Evolutionary conservation across 164 flowering plant species (phyloP), one percentile per base, ranked within the genome.

Genomic region (Vitis rupestris): DNA sequence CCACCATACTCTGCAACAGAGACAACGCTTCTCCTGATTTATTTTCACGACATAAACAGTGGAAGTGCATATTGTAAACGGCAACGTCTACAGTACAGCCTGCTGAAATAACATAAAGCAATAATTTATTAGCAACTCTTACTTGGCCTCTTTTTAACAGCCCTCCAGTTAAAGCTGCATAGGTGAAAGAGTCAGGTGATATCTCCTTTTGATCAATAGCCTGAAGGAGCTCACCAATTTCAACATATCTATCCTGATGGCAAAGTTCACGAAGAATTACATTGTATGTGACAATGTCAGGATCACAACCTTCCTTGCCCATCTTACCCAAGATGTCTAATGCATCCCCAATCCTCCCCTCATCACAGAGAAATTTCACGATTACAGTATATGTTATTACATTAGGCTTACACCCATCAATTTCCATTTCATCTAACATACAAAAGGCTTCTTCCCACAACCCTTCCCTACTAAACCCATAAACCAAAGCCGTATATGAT

Each of bases 401-500:
- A 76, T 78, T 83, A 63, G 87, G 85, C 37, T 66, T 70, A 50
- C 75, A 77, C 15, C 87, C 84, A 51, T 80, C 81, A 44, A 9
- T 52, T 68, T 70, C 70, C 91, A 87, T 87, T 59, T 57, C 70
- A 17, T 75, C 48, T 16, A 87, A 61, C 67, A 82, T 69, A 59
- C 49, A 61, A 66, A 67, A 74, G 68, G 76, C 83, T 59, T 82
- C 82, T 14, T 73, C 68, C 80, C 78, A 81, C 52, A 71, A 58
- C 50, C 81, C 68, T 66, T 81, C 83, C 61, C 52, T 74, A 59
- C 88, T 49, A 57, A 86, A 81, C 15, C 87, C 89, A 78, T 81
- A 79, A 55, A 84, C 70, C 75, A 87, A 69, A 65, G 89, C 88
- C 2, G 87, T 79, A 69, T 84, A 86, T 3, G 91, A 76, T 60